Evolutionary conservation across 129 eudicot species (phyloP), one percentile per base, ranked within the genome.

Genomic region (Tagetes patula): DNA sequence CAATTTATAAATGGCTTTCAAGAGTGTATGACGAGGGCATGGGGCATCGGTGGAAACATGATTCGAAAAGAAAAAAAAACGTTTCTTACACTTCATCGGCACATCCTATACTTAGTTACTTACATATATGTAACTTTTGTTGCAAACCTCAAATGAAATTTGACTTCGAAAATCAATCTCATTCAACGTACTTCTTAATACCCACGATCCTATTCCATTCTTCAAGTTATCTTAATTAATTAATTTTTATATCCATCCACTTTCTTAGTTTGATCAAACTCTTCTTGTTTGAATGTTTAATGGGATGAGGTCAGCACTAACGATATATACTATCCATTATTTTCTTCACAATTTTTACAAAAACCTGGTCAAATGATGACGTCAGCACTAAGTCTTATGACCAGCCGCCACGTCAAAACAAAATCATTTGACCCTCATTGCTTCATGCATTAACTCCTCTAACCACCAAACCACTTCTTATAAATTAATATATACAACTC

Each of bases 391-490:
- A 69, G 68, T 70, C 30, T 69, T 36, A 5, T 77, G 75, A 77
- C 81, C 69, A 77, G 81, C 81, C 81, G 81, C 81, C 81, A 77
- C 37, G n/a, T 39, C 70, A 53, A 77, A 65, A 65, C 69, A 79
- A 72, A 33, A 50, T 69, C 8, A 30, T 42, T 72, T 72, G 61
- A 55, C 61, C 59, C 6, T 37, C 10, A 34, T 68, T 61, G 62
- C 62, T 38, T 37, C 81, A 55, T 55, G 74, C 70, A 65, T 43
- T 72, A 55, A 55, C 62, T 50, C 41, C 50, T 20, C 41, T 52
- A 40, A 3, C 31, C 63, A 60, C 37, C 59, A 43, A 50, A 12
- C 55, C 61, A 6, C 9, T 27, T 46, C 10, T 10, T 46, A 8
- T 46, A 8, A 0, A 8, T 45, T 6, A 6, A 6, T 30, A 54